Evolutionary conservation across 2,329 filamentous ascomycete species (phyloP), one percentile per base, ranked within the genome.

Genomic region (Phaeomoniella chlamydospora): DNA sequence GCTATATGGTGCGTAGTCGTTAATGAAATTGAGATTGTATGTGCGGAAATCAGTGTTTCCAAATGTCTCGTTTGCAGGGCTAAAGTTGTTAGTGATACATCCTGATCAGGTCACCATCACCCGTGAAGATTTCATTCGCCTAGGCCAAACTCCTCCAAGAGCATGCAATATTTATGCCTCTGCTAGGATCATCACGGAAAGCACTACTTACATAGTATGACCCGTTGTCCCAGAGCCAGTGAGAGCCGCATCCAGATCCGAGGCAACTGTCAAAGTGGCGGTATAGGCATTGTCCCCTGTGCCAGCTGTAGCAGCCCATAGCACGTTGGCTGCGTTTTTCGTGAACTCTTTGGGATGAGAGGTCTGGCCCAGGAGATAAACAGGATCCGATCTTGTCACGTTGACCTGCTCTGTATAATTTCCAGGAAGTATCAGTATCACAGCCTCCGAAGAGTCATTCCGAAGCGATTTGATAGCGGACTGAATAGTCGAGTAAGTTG

Each of bases 1-100:
- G 2, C 67, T 54, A 38, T 59, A 61, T 17, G 68, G 67, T 0
- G 61, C 56, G 44, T 64, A 76, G 31, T 70, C 63, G 45, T 81
- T 81, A 14, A 67, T 59, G 43, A 80, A 74, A 47, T 81, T 69
- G 29, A 81, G 57, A 45, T 80, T 80, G 52, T 81, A 80, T 0
- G 67, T 72, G 5, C 74, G 62, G 51, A 81, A 80, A 48, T 80
- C 67, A 1, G 45, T 50, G 47, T 69, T 76, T 2, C 77, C 77
- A 41, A 79, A 78, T 0, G 74, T 74, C 0, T 76, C 80, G 33
- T 61, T 66, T 0, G 53, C 60, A 0, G 74, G 71, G 0, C 22
- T 26, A n/a, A n/a, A n/a, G n/a, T n/a, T n/a, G n/a, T n/a, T n/a
- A n/a, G n/a, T n/a, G n/a, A n/a, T n/a, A n/a, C n/a, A n/a, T n/a